Evolutionary conservation across 1,139 yeast genomes (phyloP).

Genomic region (Geotrichum europaeum): DNA sequence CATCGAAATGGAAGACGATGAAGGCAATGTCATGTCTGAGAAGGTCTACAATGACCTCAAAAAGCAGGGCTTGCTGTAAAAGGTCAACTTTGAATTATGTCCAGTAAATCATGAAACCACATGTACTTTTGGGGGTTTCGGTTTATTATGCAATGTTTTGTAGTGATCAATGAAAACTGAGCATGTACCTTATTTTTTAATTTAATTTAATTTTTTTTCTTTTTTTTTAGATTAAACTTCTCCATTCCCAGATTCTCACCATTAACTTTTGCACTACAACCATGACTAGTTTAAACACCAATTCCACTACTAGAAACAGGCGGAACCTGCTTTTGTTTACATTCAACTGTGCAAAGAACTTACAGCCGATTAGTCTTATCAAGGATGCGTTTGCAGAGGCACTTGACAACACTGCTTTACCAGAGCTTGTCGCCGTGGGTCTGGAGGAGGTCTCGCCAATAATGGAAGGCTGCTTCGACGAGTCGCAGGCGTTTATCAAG

Average conservation of each 20-base stretch:
- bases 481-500: constrained; percentile 40
- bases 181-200: neutral
- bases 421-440: constrained; percentile 57
- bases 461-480: constrained; percentile 52
- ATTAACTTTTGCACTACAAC: neutral
- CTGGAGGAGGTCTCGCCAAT: constrained; percentile 69
- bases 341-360: constrained; percentile 29
- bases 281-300: neutral
- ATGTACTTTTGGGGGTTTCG: neutral
- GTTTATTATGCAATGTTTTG: neutral
- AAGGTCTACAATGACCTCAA: constrained; percentile 77
- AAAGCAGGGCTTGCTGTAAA: constrained; percentile 66
- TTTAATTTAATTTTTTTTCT: neutral
- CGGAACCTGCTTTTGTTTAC: constrained; percentile 16
- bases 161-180: neutral
- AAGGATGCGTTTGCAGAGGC: constrained; percentile 12
- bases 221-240: neutral
- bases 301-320: neutral
- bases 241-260: neutral
- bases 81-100: neutral
- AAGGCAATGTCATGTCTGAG: constrained; percentile 87
- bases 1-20: constrained; percentile 82
- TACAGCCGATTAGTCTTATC: constrained; percentile 23
- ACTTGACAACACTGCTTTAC: constrained; percentile 24
- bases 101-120: neutral